Conservation (phyloP, 2,329 filamentous ascomycete species). For the Xylariaceae sp. region DNA sequence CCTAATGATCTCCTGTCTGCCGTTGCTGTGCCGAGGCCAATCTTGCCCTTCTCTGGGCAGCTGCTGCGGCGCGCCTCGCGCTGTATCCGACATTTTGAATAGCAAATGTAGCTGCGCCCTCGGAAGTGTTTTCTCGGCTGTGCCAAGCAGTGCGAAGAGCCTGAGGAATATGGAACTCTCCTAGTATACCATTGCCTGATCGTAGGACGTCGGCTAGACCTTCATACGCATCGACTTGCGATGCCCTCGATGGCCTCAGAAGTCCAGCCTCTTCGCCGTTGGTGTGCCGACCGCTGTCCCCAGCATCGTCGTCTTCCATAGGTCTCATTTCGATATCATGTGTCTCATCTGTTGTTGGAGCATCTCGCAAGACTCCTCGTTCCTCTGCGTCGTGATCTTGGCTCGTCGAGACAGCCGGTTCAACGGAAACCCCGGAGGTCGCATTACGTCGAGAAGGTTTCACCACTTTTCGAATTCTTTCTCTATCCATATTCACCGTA, state of each 20-base stretch:
- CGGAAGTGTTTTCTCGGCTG: constrained; percentile 34
- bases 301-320: constrained; percentile 21
- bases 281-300: constrained; percentile 14
- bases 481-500: constrained; percentile 57
- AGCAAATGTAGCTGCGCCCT: constrained; percentile 47
- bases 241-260: constrained; percentile 18
- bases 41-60: constrained; percentile 41
- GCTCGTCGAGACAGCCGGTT: constrained; percentile 16
- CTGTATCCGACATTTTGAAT: constrained; percentile 53
- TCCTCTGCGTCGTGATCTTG: constrained; percentile 57
- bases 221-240: constrained; percentile 24
- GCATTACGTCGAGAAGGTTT: constrained; percentile 30
- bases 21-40: constrained; percentile 28
- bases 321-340: constrained; percentile 46
- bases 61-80: constrained; percentile 49
- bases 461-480: constrained; percentile 49
- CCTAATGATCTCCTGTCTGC: constrained; percentile 19
- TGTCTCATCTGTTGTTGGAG: constrained; percentile 34
- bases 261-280: constrained; percentile 28
- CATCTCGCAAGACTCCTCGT: constrained; percentile 44
- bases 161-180: constrained; percentile 50
- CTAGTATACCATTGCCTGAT: constrained; percentile 53
- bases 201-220: constrained; percentile 42
- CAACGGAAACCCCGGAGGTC: constrained; percentile 22
- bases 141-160: constrained; percentile 46